Base-by-base conservation (phyloP, 306 rosid genomes). In the Vicia faba region DNA sequence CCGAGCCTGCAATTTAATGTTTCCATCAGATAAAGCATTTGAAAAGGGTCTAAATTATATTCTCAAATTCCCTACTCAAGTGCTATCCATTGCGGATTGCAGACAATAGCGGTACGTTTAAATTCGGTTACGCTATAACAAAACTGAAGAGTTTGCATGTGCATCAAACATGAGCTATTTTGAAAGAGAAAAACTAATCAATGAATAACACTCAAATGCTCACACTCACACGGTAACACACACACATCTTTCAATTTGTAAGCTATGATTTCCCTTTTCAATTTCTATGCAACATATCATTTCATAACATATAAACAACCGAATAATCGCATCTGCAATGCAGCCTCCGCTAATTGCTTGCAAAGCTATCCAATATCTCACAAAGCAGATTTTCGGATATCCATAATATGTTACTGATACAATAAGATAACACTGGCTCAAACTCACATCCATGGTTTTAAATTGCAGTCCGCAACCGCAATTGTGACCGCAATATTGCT, bases 1-100 rank as follows among this genome's bases (percentile, higher is more conserved):
- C 23, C 96, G 88, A 68, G 92, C 95, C 98, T 92, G 84, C 70
- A 77, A 53, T 63, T 71, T 41, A 28, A 56, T 3, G 56, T 41
- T 54, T 72, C 29, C 54, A 69, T 82, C 65, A 78, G 78, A 69
- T 56, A 58, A 70, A 43, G 28, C 20, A 63, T 54, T 35, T 70
- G 51, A 14, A 56, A 23, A 43, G 45, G 14, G 39, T 25, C 43
- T 11, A 6, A 65, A 53, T 50, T 29, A 50, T 39, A 44, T 36
- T 54, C 12, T 18, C 40, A 20, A 77, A 9, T 18, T 36, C 44
- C 16, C 40, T 40, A 70, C 45, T 62, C 38, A 13, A 39, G 11
- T 14, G 19, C 7, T 14, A 16, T 44, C 19, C n/a, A 43, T 44
- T 19, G 1, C 49, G 0, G 49, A 44, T 44, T 44, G 50, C 7